Evolutionary conservation across 176 grass and related monocot genomes (phyloP), one percentile per base, ranked within the genome.

Genomic region (Musa schizocarpa): DNA sequence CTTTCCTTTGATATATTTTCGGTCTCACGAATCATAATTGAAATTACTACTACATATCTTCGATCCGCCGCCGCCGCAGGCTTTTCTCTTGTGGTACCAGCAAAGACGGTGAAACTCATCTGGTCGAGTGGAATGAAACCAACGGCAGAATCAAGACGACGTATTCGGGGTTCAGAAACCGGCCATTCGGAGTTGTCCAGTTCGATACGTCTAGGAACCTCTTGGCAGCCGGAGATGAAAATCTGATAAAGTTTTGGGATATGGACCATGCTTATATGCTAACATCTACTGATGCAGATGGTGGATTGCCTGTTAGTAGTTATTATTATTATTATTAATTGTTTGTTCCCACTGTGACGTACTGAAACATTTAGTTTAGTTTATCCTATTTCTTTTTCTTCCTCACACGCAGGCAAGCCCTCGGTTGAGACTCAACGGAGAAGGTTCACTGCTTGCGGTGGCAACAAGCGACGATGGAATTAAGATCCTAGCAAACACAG

Each of bases 81-180:
- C 80, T 99, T 2, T 99, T 99, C 80, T 99, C 96, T 11, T 99
- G 96, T 19, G 96, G 96, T 51, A 99, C 96, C 17, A 99, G 96
- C 67, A 95, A 99, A 85, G 96, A 99, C 4, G 96, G 96, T 22
- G 91, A 99, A 25, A 94, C 91, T 10, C 88, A 95, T 86, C 83
- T 99, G 62, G 96, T 99, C 62, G 96, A 99, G 83, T 99, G 96
- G 96, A 99, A 99, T 59, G 96, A 99, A 83, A 87, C 86, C 58
- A 91, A 99, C 80, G 96, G 96, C 24, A 86, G 88, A 64, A 95
- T 94, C 73, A 99, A 95, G 55, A 93, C 88, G 80, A 91, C 91
- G 43, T 99, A 95, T 58, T 86, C 77, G 76, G 96, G 96, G 51
- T 95, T 99, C 52, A 78, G 96, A 76, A 99, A 99, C 73, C 84